Base-by-base conservation (phyloP, 2,329 filamentous ascomycete species). In the Fusarium graminum region DNA sequence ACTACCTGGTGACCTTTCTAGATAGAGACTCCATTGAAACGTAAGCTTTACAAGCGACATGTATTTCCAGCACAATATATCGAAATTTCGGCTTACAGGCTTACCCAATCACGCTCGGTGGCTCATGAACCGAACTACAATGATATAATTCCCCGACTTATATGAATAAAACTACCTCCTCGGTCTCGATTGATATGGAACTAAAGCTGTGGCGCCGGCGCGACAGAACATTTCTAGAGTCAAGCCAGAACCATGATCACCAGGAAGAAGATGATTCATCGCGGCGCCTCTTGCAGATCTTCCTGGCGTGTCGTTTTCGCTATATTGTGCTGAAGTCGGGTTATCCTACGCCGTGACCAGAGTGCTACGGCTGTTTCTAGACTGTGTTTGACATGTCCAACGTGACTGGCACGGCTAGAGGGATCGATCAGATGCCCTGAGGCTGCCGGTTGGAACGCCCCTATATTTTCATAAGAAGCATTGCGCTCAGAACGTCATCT, bases 391-490 rank as follows among this genome's bases (percentile, higher is more conserved):
- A 0, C 17, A 7, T 14, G 6, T 13, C 10, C 12, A 16, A 2
- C 3, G 5, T 34, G 17, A 32, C 57, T 71, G 30, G 65, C 49
- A 17, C n/a, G 12, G 10, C 12, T 3, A 17, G 36, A 73, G 69
- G 69, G 52, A 17, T 57, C 52, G 1, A 34, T 56, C 7, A 62
- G 63, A 26, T 83, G 82, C 45, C 80, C 80, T 13, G 59, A 74
- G 22, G 76, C 78, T 3, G 77, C 79, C 11, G 77, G 75, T 28
- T 71, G 80, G 29, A 77, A 83, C 22, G 84, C 83, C 3, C 81
- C 82, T 87, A 85, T 58, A 82, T 81, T 25, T 87, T 85, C 72
- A 74, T 41, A 86, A 86, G 71, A 80, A 82, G 45, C 78, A 82
- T 38, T 83, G 86, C 54, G 82, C 82, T 7, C 70, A 76, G 7